Evolutionary conservation across 2,329 filamentous ascomycete genomes (phyloP).

Genomic region (Trichophyton simii): DNA sequence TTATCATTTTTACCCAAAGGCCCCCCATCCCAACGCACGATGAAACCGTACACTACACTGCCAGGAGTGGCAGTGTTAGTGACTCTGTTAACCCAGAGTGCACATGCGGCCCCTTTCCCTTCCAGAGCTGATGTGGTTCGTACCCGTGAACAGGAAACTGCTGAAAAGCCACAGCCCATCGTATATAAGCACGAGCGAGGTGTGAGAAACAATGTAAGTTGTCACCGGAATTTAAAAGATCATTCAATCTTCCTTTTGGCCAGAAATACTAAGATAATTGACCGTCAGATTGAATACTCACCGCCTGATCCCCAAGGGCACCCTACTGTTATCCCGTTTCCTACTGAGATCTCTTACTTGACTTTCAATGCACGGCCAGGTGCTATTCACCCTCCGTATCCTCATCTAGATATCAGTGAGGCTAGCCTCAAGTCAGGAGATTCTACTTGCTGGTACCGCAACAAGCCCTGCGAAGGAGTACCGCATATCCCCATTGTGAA

Average conservation of each 20-base stretch:
- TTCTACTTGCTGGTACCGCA: conserved; percentile 4
- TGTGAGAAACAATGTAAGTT: not conserved
- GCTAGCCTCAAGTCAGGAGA: not conserved
- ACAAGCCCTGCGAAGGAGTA: conserved; percentile 5
- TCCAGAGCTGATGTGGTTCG: not conserved
- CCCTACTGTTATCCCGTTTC: conserved; percentile 18
- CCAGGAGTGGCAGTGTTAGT: conserved; percentile 5
- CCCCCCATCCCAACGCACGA: not conserved
- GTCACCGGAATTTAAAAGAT: no score
- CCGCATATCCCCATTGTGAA: conserved; percentile 4
- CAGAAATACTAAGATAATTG: not conserved
- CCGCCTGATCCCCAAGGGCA: conserved; percentile 8
- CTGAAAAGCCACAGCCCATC: not conserved
- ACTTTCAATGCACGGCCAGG: conserved; percentile 3
- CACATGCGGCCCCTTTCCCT: conserved; percentile 4
- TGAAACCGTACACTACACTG: not conserved
- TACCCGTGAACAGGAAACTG: not conserved
- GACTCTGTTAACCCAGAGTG: not conserved
- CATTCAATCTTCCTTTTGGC: no score
- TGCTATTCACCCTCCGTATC: conserved; percentile 2
- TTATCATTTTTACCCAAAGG: not conserved
- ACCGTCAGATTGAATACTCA: conserved; percentile 1
- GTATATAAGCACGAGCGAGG: not conserved
- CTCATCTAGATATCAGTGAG: conserved; percentile 7
- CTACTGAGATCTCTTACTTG: conserved; percentile 11